These are phyloP conservation scores for Termitomyces sp. DNA, from an alignment of 768 basidiomycete species.

Conservation along the genomic window DNA sequence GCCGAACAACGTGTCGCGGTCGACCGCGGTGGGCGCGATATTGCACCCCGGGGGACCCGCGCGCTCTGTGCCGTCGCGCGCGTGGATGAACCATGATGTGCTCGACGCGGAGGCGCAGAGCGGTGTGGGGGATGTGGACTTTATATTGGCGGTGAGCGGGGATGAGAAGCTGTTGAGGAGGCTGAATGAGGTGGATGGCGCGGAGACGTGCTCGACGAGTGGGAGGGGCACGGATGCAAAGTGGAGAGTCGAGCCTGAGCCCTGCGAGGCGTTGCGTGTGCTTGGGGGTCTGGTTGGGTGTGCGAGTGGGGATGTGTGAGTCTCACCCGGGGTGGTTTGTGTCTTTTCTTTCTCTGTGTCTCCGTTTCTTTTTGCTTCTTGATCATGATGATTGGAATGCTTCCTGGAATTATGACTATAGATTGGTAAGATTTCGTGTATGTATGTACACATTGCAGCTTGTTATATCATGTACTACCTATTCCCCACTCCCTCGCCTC, in stretches of 20 bases:
- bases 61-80: slow-evolving; percentile 27
- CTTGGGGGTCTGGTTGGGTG: slow-evolving; percentile 1
- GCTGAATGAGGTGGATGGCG: slow-evolving; percentile 44
- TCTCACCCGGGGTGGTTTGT: not conserved
- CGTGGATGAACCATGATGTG: slow-evolving; percentile 35
- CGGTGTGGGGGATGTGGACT: slow-evolving; percentile 36
- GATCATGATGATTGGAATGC: not conserved
- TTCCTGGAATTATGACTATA: not conserved
- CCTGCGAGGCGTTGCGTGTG: not conserved
- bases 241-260: slow-evolving; percentile 44
- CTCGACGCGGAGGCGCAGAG: not conserved
- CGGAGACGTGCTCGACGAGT: slow-evolving; percentile 68
- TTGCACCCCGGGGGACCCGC: slow-evolving; percentile 58
- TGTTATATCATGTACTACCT: not conserved
- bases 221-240: slow-evolving; percentile 70
- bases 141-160: slow-evolving; percentile 60
- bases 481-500: no score
- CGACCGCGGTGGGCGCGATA: slow-evolving; percentile 79
- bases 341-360: not conserved
- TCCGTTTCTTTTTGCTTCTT: not conserved
- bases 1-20: slow-evolving; percentile 77
- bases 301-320: not conserved
- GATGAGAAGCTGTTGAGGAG: slow-evolving; percentile 66
- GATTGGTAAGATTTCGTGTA: not conserved
- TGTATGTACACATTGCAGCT: not conserved